phyloP scores from a whole-genome alignment of 176 grass and related monocot species.

The Zoysia japonica region DNA sequence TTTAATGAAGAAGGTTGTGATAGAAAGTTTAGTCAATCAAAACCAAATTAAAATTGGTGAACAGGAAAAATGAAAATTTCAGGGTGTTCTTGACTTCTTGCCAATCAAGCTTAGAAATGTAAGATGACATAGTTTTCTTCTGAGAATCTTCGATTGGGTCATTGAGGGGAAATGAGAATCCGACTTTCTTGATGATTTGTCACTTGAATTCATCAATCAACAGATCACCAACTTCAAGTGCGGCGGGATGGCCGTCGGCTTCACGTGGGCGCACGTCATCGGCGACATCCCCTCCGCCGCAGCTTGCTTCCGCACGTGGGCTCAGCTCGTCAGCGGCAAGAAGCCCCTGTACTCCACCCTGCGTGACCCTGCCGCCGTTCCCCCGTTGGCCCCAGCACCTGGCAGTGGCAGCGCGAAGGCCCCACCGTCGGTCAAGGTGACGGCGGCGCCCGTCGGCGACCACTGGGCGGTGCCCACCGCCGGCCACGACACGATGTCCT shows the following conservation, averaged over 20 bases:
- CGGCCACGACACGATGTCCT: slow-evolving; percentile 40
- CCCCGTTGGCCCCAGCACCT: neutral
- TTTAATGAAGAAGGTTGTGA: too few relatives aligned
- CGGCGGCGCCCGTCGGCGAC: slow-evolving; percentile 38
- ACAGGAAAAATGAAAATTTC: neutral
- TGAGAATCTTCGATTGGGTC: neutral
- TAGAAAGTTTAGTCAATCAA: too few relatives aligned
- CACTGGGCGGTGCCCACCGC: slow-evolving; percentile 39
- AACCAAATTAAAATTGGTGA: too few relatives aligned
- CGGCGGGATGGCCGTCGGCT: slow-evolving; percentile 64
- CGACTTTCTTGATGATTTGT: too few relatives aligned
- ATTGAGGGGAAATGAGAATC: too few relatives aligned
- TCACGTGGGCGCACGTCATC: slow-evolving; percentile 67
- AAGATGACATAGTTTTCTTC: too few relatives aligned
- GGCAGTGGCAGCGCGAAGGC: neutral
- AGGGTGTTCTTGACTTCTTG: neutral
- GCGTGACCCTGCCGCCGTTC: neutral
- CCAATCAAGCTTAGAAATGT: too few relatives aligned
- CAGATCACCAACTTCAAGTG: slow-evolving; percentile 67
- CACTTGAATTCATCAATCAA: neutral
- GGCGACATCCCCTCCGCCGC: slow-evolving; percentile 52
- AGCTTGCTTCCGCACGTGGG: slow-evolving; percentile 52
- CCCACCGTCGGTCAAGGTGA: slow-evolving; percentile 45
- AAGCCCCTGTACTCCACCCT: neutral
- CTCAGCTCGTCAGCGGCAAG: slow-evolving; percentile 36